phyloP scores from a whole-genome alignment of 176 grass and related monocot genomes.

The Eragrostis curvula region DNA sequence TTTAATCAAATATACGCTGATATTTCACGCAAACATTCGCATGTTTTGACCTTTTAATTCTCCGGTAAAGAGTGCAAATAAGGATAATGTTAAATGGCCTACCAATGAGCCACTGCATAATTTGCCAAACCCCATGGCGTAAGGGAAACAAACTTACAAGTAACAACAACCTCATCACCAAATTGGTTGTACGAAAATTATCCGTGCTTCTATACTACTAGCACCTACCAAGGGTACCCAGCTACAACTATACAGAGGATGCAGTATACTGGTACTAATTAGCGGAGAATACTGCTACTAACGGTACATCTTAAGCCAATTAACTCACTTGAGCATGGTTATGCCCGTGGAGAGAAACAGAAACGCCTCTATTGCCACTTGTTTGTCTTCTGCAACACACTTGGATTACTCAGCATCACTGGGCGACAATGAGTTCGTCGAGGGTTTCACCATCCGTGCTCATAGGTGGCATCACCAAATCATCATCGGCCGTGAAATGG shows the following conservation, averaged over 20 bases:
- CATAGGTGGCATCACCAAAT: constrained; percentile 62
- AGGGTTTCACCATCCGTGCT: constrained; percentile 56
- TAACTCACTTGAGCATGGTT: constrained; percentile 36
- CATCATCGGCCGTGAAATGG: constrained; percentile 65
- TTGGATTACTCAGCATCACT: constrained; percentile 28
- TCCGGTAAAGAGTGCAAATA: neutral
- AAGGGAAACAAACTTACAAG: constrained; percentile 28
- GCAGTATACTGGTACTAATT: constrained; percentile 23
- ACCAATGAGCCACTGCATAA: neutral
- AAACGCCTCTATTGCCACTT: neutral
- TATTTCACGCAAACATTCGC: constrained; percentile 14
- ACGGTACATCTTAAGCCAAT: constrained; percentile 18
- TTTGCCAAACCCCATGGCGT: constrained; percentile 10
- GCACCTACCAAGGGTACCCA: constrained; percentile 34
- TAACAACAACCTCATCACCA: constrained; percentile 10
- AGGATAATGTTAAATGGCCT: constrained; percentile 4
- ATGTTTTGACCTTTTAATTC: neutral
- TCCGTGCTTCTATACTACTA: constrained; percentile 19
- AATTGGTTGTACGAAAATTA: neutral
- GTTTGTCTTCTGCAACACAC: constrained; percentile 18
- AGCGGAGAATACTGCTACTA: constrained; percentile 22
- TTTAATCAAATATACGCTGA: no score
- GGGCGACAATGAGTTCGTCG: constrained; percentile 80
- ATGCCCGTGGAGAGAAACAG: constrained; percentile 5
- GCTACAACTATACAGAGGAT: constrained; percentile 48